phyloP scores from a whole-genome alignment of 768 basidiomycete species.

The Lactarius sanguifluus region DNA sequence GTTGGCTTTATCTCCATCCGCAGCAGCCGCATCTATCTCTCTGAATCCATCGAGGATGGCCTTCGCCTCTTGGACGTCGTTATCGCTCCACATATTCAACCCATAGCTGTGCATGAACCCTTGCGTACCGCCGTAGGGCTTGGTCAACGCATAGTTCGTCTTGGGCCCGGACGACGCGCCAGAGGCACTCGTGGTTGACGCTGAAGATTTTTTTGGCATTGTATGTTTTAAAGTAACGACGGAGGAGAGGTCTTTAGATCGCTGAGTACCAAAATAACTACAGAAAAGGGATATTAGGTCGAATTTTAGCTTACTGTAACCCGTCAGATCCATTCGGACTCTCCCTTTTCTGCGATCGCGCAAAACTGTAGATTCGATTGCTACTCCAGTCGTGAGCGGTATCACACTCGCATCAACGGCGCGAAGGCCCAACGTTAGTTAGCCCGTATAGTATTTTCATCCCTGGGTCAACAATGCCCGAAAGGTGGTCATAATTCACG shows the following conservation, averaged over 20 bases:
- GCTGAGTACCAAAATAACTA: not conserved
- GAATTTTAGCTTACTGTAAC: too few relatives aligned
- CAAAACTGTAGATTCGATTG: constrained; percentile 26
- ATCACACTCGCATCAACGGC: constrained; percentile 27
- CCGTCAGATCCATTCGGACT: not conserved
- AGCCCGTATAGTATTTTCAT: constrained; percentile 27
- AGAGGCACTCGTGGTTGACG: not conserved
- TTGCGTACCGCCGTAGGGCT: constrained; percentile 25
- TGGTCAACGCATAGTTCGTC: constrained; percentile 9
- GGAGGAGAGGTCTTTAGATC: not conserved
- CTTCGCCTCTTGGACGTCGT: constrained; percentile 29
- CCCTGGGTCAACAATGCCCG: constrained; percentile 25
- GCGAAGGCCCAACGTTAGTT: constrained; percentile 25
- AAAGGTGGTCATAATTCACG: not conserved
- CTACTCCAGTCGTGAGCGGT: constrained; percentile 29
- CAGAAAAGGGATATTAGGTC: not conserved
- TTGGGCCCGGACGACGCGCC: not conserved
- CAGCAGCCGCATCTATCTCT: not conserved
- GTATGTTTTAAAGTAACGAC: not conserved
- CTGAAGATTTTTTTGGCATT: constrained; percentile 10
- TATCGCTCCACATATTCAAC: constrained; percentile 28
- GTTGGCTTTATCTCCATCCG: not conserved
- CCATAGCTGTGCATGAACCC: constrained; percentile 31
- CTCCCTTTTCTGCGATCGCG: constrained; percentile 29
- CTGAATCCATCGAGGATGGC: constrained; percentile 27